Conservation (phyloP, 2,329 filamentous ascomycete genomes). For the Arthrobotrys entomopaga region DNA sequence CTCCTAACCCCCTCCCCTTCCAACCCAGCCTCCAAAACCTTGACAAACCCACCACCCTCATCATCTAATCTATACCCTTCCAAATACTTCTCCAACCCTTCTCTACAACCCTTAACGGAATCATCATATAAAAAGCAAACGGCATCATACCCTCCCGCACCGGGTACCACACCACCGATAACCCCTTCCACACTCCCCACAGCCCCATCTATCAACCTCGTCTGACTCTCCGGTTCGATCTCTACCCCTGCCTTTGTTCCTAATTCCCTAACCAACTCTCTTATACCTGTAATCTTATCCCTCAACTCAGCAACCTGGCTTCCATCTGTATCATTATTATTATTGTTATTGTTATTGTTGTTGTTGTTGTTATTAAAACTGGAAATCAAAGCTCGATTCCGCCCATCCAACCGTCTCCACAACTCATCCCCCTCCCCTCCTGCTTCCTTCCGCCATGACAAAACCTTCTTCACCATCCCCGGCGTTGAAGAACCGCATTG, state of each 20-base stretch:
- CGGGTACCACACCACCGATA: constrained; percentile 89
- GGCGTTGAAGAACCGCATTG: constrained; percentile 94
- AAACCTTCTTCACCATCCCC: constrained; percentile 91
- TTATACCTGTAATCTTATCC: constrained; percentile 67
- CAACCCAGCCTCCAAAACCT: constrained; percentile 75
- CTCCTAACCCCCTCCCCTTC: constrained; percentile 73
- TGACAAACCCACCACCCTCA: constrained; percentile 69
- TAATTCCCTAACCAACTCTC: constrained; percentile 78
- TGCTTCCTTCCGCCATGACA: constrained; percentile 79
- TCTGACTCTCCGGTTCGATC: constrained; percentile 89
- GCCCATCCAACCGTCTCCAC: constrained; percentile 78
- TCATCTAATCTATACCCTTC: constrained; percentile 65
- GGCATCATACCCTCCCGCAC: constrained; percentile 93
- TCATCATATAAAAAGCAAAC: constrained; percentile 82
- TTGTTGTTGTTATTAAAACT: constrained; percentile 5
- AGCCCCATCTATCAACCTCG: constrained; percentile 80
- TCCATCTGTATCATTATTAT: constrained; percentile 16
- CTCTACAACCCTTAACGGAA: constrained; percentile 70
- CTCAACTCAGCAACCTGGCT: constrained; percentile 17
- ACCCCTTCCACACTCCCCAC: constrained; percentile 75
- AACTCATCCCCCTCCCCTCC: constrained; percentile 72
- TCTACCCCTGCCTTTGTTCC: constrained; percentile 78
- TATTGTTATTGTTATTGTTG: not conserved
- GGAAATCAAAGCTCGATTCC: constrained; percentile 73
- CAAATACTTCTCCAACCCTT: constrained; percentile 71